Base-by-base conservation (phyloP, 192 early-diverging fungal species). In the Mortierella antarctica region DNA sequence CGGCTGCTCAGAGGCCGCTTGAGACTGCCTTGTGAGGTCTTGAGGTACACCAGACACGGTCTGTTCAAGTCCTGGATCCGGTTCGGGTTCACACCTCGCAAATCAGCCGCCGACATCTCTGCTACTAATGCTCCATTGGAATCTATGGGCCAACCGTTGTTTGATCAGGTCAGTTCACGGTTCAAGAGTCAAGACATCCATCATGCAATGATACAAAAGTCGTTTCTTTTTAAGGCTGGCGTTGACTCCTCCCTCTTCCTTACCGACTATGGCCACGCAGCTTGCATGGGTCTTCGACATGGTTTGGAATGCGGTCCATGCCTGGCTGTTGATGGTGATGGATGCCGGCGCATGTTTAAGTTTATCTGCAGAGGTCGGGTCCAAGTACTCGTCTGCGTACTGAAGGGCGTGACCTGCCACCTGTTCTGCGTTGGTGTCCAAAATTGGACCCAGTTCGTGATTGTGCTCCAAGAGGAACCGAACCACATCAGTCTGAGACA, bases 61-160 rank as follows among this genome's bases (percentile, higher is more conserved):
- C 86, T 83, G 12, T 83, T 73, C 56, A 95, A 81, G n/a, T 84
- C 74, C 40, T 84, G 79, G 44, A 93, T 75, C 31, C 89, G 81
- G 18, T 83, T 81, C 21, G 83, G 67, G 57, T 89, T 93, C 18
- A 95, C 67, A 14, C 93, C 93, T n/a, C 93, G 75, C 44, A 95
- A 72, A 84, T 95, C 94, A 12, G 86, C 86, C 5, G 92, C 91
- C 12, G 89, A 91, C 41, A 95, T 82, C 72, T 92, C 92, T 47
- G 87, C 89, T 4, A 92, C 88, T 11, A 95, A 59, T 6, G 61
- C 67, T 18, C 86, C 89, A 56, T 89, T 70, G 53, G 87, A 85
- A 52, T 89, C 87, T 54, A 92, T 17, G 21, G 56, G 17, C 7
- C 23, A 57, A 6, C 2, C 20, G 21, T 1, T 9, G 56, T 13